Percentiles rank a stretch among this genome's conserved stretches.
phyloP scores from a whole-genome alignment of 2,329 filamentous ascomycete genomes.

The Chalara sp. region DNA sequence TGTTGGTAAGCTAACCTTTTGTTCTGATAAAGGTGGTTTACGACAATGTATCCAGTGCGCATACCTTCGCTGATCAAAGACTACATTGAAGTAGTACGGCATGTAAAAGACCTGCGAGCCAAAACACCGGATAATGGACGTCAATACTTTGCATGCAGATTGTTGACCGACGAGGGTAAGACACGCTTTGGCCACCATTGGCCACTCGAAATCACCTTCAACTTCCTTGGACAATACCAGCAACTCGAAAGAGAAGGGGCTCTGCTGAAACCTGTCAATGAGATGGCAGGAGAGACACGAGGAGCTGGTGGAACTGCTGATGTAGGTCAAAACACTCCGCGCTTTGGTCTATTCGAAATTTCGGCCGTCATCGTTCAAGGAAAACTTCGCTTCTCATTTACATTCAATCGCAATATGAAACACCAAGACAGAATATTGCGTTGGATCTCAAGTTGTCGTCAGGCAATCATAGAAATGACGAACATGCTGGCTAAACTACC shows the following conservation, averaged over 20 bases:
- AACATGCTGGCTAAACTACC: no score
- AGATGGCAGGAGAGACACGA: conserved; percentile 7
- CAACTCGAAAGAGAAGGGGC: conserved; percentile 35
- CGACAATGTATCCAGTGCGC: not conserved
- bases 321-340: conserved; percentile 7
- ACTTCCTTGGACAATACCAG: conserved; percentile 40
- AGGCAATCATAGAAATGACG: no score
- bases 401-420: conserved; percentile 10
- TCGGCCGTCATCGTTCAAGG: conserved; percentile 10
- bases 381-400: conserved; percentile 13
- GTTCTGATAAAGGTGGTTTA: conserved; percentile 9
- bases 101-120: conserved; percentile 31
- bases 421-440: not conserved
- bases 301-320: conserved; percentile 6
- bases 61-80: not conserved
- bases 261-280: conserved; percentile 19
- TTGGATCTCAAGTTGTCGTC: no score
- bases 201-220: conserved; percentile 38
- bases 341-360: conserved; percentile 14
- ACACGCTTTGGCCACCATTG: conserved; percentile 13
- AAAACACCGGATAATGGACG: conserved; percentile 30
- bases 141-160: conserved; percentile 32
- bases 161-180: conserved; percentile 24
- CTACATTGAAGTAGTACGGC: conserved; percentile 5
- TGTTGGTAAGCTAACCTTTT: no score